Conservation (phyloP, 768 basidiomycete genomes). For the Suillus subluteus region DNA sequence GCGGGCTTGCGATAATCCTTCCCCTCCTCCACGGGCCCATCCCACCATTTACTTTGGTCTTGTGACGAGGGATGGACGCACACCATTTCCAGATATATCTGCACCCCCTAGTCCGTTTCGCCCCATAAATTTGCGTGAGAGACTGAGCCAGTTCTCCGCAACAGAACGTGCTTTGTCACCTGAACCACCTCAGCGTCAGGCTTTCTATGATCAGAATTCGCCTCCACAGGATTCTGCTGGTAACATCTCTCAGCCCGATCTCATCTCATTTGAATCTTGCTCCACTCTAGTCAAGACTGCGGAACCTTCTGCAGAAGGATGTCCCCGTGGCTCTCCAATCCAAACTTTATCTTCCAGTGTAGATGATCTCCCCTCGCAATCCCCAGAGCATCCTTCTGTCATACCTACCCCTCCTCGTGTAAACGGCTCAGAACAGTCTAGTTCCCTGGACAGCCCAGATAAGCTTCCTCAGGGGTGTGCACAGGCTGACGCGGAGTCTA, state of each 20-base stretch:
- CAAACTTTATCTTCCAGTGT: constrained; percentile 22
- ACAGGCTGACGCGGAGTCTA: not conserved
- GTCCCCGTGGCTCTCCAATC: constrained; percentile 10
- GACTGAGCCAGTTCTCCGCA: constrained; percentile 24
- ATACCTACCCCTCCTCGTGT: constrained; percentile 6
- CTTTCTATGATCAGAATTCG: not conserved
- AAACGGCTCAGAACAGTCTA: constrained; percentile 13
- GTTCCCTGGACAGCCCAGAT: constrained; percentile 2
- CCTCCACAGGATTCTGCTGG: constrained; percentile 7
- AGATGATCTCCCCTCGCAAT: constrained; percentile 28
- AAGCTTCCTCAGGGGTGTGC: constrained; percentile 2
- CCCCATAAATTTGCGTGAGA: constrained; percentile 33
- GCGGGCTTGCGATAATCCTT: constrained; percentile 76
- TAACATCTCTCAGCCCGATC: constrained; percentile 30
- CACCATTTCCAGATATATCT: constrained; percentile 18
- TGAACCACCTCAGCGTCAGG: constrained; percentile 6
- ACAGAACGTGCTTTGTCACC: constrained; percentile 11
- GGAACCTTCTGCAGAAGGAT: constrained; percentile 7
- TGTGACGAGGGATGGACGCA: constrained; percentile 23
- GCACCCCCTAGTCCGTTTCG: constrained; percentile 37
- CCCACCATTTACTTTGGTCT: constrained; percentile 18
- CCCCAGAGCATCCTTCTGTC: constrained; percentile 18
- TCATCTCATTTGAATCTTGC: constrained; percentile 49
- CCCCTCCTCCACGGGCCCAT: constrained; percentile 54
- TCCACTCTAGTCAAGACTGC: constrained; percentile 27